A percentile compares a stretch with the other conserved stretches of the same genome.
These are phyloP conservation scores for Amauroascus niger DNA, from an alignment of 2,329 filamentous ascomycete genomes.

Conservation along the genomic window DNA sequence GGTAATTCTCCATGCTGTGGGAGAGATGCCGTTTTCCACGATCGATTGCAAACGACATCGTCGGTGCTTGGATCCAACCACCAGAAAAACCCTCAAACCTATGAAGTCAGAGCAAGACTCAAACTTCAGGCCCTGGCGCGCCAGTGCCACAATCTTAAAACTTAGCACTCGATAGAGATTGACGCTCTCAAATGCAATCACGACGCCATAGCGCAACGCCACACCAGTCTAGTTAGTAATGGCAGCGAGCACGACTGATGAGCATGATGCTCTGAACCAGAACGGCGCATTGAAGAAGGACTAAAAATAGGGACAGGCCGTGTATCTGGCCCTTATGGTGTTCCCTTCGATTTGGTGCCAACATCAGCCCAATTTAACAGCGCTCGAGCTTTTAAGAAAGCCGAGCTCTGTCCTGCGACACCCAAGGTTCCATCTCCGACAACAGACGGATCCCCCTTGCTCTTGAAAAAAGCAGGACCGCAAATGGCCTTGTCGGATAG, in stretches of 20 bases:
- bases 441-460: neutral
- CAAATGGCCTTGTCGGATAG: neutral
- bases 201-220: neutral
- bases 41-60: neutral
- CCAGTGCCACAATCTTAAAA: neutral
- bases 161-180: neutral
- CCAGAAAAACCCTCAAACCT: neutral
- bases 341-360: too few relatives aligned
- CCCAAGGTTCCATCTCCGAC: neutral
- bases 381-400: neutral
- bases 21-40: neutral
- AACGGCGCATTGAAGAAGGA: neutral
- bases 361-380: too few relatives aligned
- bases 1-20: neutral
- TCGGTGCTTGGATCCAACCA: neutral
- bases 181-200: neutral
- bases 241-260: neutral
- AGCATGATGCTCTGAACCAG: neutral
- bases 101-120: conserved; percentile 4
- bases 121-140: neutral
- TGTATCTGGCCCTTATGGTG: too few relatives aligned
- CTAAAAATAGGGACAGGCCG: too few relatives aligned
- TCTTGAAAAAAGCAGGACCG: neutral
- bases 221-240: neutral
- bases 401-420: neutral